These are phyloP conservation scores for Berkeleyomyces basicola DNA, from an alignment of 2,329 filamentous ascomycete species.

Conservation along the genomic window DNA sequence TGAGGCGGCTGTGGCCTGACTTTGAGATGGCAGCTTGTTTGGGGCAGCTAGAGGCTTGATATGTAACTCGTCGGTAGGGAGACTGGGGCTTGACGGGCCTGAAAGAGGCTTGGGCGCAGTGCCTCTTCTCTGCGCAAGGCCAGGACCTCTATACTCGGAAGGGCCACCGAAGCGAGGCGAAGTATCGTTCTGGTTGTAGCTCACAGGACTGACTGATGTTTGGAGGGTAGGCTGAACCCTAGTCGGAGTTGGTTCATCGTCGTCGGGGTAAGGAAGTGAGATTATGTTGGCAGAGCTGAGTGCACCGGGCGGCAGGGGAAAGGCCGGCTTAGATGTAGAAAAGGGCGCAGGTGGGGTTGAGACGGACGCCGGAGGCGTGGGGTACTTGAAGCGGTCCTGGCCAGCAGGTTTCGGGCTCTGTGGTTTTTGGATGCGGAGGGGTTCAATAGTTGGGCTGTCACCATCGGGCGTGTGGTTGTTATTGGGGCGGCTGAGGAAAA, in stretches of 20 bases:
- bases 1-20: background rate
- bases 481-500: slow-evolving; percentile 52
- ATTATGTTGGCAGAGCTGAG: slow-evolving; percentile 47
- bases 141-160: slow-evolving; percentile 40
- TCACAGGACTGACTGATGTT: slow-evolving; percentile 28
- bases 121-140: slow-evolving; percentile 65
- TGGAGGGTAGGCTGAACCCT: slow-evolving; percentile 20
- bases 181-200: slow-evolving; percentile 32
- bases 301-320: slow-evolving; percentile 50
- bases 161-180: slow-evolving; percentile 38
- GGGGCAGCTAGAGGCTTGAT: slow-evolving; percentile 41
- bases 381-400: slow-evolving; percentile 34
- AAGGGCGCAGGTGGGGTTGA: slow-evolving; percentile 25
- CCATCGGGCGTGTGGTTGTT: slow-evolving; percentile 26
- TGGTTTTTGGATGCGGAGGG: slow-evolving; percentile 70
- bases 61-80: slow-evolving; percentile 65
- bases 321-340: slow-evolving; percentile 34
- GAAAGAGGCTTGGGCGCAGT: slow-evolving; percentile 69
- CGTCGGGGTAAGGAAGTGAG: slow-evolving; percentile 54
- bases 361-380: slow-evolving; percentile 26
- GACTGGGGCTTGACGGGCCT: slow-evolving; percentile 62
- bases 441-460: slow-evolving; percentile 67
- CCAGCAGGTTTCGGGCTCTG: slow-evolving; percentile 39
- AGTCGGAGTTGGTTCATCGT: slow-evolving; percentile 34
- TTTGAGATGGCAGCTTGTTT: slow-evolving; percentile 21